phyloP scores from a whole-genome alignment of 2,329 filamentous ascomycete species.

The Magnaporthiopsis incrustans region DNA sequence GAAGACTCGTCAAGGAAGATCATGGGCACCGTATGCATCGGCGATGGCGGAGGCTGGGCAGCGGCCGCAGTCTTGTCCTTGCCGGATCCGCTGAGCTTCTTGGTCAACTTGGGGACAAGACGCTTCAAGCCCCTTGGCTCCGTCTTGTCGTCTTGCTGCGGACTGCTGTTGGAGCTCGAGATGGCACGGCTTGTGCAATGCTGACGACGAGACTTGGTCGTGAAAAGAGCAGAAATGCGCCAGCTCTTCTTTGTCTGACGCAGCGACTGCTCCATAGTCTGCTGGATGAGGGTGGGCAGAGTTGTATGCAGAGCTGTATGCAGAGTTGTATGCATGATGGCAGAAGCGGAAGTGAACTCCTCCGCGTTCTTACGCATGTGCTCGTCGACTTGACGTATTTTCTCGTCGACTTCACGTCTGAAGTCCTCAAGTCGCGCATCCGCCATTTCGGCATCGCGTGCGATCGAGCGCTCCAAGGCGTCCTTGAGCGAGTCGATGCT shows the following conservation, averaged over 20 bases:
- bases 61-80: neutral
- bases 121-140: too few relatives aligned
- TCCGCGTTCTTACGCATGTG: neutral
- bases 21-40: neutral
- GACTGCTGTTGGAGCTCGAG: too few relatives aligned
- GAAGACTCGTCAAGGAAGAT: neutral
- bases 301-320: neutral
- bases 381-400: neutral
- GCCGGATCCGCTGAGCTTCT: neutral
- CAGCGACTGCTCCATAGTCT: neutral
- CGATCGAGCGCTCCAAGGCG: neutral
- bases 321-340: neutral
- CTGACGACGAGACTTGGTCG: too few relatives aligned
- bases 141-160: too few relatives aligned
- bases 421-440: neutral
- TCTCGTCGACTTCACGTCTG: neutral
- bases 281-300: neutral
- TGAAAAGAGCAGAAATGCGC: neutral
- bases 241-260: neutral
- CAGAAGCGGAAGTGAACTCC: neutral
- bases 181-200: too few relatives aligned
- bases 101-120: neutral
- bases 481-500: neutral
- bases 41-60: neutral
- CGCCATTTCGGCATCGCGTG: neutral